Conservation (phyloP, 1,284 basidiomycete species). For the Fomitiporia mediterranea region DNA sequence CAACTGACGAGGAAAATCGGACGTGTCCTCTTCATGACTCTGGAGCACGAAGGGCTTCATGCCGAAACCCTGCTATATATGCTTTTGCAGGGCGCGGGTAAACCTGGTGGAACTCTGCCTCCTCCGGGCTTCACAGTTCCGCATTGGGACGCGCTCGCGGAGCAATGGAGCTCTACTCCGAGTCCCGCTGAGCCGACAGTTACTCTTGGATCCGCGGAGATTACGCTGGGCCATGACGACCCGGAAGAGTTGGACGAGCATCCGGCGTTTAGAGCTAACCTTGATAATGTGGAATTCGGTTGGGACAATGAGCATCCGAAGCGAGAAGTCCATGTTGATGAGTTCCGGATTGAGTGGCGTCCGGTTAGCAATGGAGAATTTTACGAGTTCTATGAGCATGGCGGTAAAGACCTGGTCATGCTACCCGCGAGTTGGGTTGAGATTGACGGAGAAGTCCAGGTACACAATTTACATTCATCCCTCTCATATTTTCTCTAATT, state of each 20-base stretch:
- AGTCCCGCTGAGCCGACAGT: conserved; percentile 41
- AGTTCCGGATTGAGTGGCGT: conserved; percentile 76
- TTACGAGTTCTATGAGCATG: conserved; percentile 47
- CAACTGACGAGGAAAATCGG: conserved; percentile 63
- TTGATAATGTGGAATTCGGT: conserved; percentile 62
- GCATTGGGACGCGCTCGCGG: conserved; percentile 67
- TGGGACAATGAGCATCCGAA: conserved; percentile 94
- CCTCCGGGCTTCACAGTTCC: conserved; percentile 76
- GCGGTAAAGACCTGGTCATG: conserved; percentile 36
- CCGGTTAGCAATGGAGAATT: conserved; percentile 86
- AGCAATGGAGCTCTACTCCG: conserved; percentile 57
- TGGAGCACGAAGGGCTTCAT: conserved; percentile 86
- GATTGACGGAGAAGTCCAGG: conserved; percentile 45
- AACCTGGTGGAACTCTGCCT: conserved; percentile 61
- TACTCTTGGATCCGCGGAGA: conserved; percentile 52
- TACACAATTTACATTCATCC: conserved; percentile 27
- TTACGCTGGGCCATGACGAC: conserved; percentile 85
- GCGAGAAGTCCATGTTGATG: conserved; percentile 49
- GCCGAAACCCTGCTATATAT: conserved; percentile 93
- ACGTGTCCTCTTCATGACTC: conserved; percentile 84
- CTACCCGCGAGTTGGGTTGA: conserved; percentile 70
- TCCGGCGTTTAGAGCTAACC: conserved; percentile 24
- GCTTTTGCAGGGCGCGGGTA: conserved; percentile 77
- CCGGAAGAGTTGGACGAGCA: conserved; percentile 63
- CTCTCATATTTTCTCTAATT: conserved; percentile 1